Percentiles rank a stretch among this genome's conserved stretches.
phyloP scores from a whole-genome alignment of 352 stramenopile species.

The Stephanocyclus meneghinianus region DNA sequence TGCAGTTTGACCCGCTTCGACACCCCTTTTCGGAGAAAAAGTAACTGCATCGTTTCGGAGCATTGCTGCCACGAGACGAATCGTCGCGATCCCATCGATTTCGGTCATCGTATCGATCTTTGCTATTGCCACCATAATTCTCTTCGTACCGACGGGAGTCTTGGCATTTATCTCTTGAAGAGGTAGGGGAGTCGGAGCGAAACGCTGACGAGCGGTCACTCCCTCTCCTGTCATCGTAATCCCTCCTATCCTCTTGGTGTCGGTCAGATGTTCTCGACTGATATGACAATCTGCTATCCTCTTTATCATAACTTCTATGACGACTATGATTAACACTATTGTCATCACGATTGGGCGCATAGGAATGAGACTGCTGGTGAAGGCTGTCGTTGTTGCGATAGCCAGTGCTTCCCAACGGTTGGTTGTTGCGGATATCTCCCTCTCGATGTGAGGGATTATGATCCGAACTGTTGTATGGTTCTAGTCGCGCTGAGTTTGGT shows the following conservation, averaged over 20 bases:
- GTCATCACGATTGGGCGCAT: not conserved
- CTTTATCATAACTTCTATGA: not conserved
- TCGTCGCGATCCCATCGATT: not conserved
- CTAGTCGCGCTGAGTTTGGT: not conserved
- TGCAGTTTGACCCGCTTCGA: not conserved
- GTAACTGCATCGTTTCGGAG: not conserved
- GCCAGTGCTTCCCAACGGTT: conserved; percentile 1
- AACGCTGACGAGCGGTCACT: not conserved
- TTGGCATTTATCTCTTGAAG: not conserved
- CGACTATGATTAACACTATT: not conserved
- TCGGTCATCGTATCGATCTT: conserved; percentile 4
- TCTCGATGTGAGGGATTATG: not conserved
- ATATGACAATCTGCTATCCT: not conserved
- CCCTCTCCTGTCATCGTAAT: conserved; percentile 1
- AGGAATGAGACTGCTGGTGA: not conserved
- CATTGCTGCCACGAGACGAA: not conserved
- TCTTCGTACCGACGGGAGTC: not conserved
- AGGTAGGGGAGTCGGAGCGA: not conserved
- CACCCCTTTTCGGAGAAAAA: conserved; percentile 2
- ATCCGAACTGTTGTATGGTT: conserved; percentile 10
- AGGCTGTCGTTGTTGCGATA: not conserved
- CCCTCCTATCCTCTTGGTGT: not conserved
- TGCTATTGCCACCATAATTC: not conserved
- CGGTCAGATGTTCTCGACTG: conserved; percentile 2
- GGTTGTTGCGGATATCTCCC: conserved; percentile 21